phyloP scores from a whole-genome alignment of 768 basidiomycete genomes.

The Pleurotus ostreatus region DNA sequence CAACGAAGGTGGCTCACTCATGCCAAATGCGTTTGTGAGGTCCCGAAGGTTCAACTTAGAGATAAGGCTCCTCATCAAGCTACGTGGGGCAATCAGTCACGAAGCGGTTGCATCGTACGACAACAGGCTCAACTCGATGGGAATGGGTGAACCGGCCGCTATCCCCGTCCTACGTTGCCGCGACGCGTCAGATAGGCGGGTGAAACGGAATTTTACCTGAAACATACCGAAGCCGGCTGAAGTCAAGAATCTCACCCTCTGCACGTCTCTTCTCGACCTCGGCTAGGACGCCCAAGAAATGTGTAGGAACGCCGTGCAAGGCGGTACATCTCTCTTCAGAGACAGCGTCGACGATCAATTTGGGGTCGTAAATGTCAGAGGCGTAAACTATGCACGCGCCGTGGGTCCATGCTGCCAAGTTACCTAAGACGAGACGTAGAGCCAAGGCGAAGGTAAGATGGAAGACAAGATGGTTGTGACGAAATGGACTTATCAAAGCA shows the following conservation, averaged over 20 bases:
- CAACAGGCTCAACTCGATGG: constrained; percentile 49
- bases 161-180: constrained; percentile 62
- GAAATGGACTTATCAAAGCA: constrained; percentile 76
- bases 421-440: constrained; percentile 76
- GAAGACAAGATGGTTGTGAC: constrained; percentile 1
- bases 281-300: constrained; percentile 70
- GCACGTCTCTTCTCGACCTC: constrained; percentile 58
- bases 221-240: constrained; percentile 50
- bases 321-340: constrained; percentile 68
- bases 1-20: constrained; percentile 55
- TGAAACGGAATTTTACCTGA: background rate
- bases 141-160: constrained; percentile 75
- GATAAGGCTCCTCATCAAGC: constrained; percentile 65
- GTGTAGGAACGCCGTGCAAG: constrained; percentile 82
- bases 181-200: no score
- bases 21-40: constrained; percentile 78
- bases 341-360: constrained; percentile 68
- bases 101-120: background rate
- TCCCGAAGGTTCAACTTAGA: constrained; percentile 62
- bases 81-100: background rate
- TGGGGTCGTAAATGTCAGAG: constrained; percentile 59
- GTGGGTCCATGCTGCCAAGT: constrained; percentile 74
- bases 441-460: constrained; percentile 13
- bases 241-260: constrained; percentile 42
- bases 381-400: constrained; percentile 75